Conservation (phyloP, 176 grass and related monocot species). For the Eremochloa ophiuroides region DNA sequence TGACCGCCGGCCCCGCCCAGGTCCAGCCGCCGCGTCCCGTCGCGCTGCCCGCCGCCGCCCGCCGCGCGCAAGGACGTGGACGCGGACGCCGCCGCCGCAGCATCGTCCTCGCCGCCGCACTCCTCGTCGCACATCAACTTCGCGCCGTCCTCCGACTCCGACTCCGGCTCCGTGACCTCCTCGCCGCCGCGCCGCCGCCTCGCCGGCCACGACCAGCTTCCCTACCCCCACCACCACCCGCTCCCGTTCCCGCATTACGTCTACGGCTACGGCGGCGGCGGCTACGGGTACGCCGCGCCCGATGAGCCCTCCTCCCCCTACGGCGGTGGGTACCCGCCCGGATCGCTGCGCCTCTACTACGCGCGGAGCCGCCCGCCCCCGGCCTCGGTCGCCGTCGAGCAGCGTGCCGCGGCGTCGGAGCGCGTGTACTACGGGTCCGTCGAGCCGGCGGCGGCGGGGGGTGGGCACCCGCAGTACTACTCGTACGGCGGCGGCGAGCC, state of each 20-base stretch:
- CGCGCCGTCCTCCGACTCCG: constrained; percentile 42
- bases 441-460: constrained; percentile 16
- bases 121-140: constrained; percentile 46
- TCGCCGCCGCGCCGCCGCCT: constrained; percentile 26
- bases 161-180: constrained; percentile 36
- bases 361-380: constrained; percentile 62
- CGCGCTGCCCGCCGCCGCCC: constrained; percentile 23
- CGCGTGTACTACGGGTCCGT: constrained; percentile 35
- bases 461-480: constrained; percentile 16
- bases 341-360: constrained; percentile 56
- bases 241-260: constrained; percentile 30
- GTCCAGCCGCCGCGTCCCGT: background rate
- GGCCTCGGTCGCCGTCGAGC: constrained; percentile 54
- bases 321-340: constrained; percentile 36
- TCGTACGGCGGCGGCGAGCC: constrained; percentile 28
- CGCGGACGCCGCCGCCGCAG: background rate
- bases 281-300: too few species aligned
- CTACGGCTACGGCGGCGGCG: too few species aligned
- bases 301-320: constrained; percentile 33
- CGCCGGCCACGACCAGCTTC: background rate
- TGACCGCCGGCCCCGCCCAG: constrained; percentile 24
- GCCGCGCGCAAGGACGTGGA: background rate
- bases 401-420: constrained; percentile 19
- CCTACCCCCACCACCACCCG: background rate
- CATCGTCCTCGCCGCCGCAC: constrained; percentile 37